Conservation (phyloP, 257 asterid species). For the Forsythia viridissima region DNA sequence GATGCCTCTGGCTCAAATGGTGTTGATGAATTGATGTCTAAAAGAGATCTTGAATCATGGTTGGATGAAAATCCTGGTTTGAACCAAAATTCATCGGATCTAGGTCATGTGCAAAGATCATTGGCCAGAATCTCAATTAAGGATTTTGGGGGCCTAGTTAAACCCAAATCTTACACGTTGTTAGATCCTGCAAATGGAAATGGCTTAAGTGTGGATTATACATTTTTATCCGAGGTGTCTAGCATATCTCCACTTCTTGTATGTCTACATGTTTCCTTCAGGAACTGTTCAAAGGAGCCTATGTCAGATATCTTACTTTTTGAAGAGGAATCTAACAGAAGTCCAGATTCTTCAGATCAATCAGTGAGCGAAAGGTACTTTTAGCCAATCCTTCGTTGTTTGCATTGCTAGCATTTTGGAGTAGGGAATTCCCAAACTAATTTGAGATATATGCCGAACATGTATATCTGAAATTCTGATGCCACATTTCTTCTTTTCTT, state of each 20-base stretch:
- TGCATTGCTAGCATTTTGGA: neutral
- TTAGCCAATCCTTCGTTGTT: conserved; percentile 19
- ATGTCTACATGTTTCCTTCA: conserved; percentile 68
- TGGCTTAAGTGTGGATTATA: conserved; percentile 74
- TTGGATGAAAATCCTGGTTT: conserved; percentile 71
- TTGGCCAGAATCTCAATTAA: conserved; percentile 87
- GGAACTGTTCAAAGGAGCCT: conserved; percentile 64
- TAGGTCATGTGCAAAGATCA: conserved; percentile 49
- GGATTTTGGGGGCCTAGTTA: conserved; percentile 68
- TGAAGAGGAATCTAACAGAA: conserved; percentile 58
- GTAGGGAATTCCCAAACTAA: too few species aligned
- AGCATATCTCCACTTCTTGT: conserved; percentile 58
- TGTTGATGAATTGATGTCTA: conserved; percentile 73
- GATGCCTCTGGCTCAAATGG: conserved; percentile 48
- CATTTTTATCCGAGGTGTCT: conserved; percentile 73
- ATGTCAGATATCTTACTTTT: conserved; percentile 62
- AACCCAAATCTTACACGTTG: conserved; percentile 65
- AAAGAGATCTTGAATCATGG: conserved; percentile 87
- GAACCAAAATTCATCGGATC: conserved; percentile 45
- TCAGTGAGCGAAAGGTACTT: conserved; percentile 55
- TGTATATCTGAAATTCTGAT: conserved; percentile 10
- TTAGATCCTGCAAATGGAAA: conserved; percentile 80
- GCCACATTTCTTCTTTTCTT: neutral
- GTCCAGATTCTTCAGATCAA: conserved; percentile 57
- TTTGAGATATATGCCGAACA: neutral